These are phyloP conservation scores for Pichia sp. DNA, from an alignment of 1,139 yeast species.

Conservation along the genomic window DNA sequence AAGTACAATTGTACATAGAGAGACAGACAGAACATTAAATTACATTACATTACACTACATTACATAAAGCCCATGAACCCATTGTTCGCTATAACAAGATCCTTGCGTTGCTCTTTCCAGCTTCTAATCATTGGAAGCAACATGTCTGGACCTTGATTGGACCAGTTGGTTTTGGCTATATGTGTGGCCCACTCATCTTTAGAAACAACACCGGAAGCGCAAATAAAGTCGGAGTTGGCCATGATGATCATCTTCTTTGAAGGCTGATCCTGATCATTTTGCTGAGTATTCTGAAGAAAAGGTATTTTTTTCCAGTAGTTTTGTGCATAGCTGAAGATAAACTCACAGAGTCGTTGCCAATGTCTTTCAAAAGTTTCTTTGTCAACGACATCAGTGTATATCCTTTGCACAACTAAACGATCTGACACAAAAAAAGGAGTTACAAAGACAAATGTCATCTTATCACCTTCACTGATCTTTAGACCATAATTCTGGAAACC, in stretches of 20 bases:
- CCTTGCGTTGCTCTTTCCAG: constrained; percentile 4
- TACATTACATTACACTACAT: background rate
- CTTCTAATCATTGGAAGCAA: constrained; percentile 10
- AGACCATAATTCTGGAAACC: constrained; percentile 6
- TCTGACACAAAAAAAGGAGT: constrained; percentile 6
- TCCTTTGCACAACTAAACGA: constrained; percentile 3
- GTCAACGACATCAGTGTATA: constrained; percentile 4
- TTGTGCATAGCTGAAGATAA: constrained; percentile 3
- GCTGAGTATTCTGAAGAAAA: background rate
- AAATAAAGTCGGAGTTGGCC: constrained; percentile 6
- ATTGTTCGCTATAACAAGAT: constrained; percentile 5
- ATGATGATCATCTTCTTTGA: constrained; percentile 1
- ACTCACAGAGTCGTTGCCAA: constrained; percentile 6
- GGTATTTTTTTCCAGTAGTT: background rate
- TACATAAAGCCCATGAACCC: constrained; percentile 29
- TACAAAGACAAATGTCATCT: constrained; percentile 5
- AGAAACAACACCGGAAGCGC: background rate
- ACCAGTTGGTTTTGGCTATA: background rate
- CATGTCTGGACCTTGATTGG: background rate
- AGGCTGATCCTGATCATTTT: no score
- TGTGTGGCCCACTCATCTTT: background rate
- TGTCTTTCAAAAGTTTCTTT: background rate
- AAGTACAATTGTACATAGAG: no score
- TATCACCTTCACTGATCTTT: constrained; percentile 1
- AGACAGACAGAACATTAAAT: no score